phyloP scores from a whole-genome alignment of 352 stramenopile genomes.

The Phytophthora ramorum region DNA sequence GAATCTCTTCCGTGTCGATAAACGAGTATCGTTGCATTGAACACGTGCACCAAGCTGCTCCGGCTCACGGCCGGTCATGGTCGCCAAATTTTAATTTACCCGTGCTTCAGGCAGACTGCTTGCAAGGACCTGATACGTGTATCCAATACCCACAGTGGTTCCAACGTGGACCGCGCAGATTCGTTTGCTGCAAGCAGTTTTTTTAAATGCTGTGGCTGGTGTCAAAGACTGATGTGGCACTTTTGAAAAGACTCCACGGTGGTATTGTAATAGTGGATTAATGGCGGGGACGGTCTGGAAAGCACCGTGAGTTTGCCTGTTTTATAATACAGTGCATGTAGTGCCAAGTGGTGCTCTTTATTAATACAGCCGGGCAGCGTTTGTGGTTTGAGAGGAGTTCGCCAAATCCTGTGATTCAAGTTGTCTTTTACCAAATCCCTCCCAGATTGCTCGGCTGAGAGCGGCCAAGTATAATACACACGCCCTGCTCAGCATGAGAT shows the following conservation, averaged over 20 bases:
- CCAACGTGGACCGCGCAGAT: neutral
- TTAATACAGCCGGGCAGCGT: neutral
- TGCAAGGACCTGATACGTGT: too few relatives aligned
- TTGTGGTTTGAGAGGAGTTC: slow-evolving; percentile 3
- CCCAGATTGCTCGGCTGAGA: neutral
- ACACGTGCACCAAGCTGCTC: slow-evolving; percentile 17
- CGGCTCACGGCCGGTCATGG: slow-evolving; percentile 3
- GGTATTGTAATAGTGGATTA: neutral
- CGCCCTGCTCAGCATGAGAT: slow-evolving; percentile 20
- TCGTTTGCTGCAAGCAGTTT: neutral
- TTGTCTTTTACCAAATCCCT: slow-evolving; percentile 2
- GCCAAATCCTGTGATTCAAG: slow-evolving; percentile 18
- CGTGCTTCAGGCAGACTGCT: neutral
- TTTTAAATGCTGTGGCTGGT: too few relatives aligned
- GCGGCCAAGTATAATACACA: neutral
- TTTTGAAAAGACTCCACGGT: too few relatives aligned
- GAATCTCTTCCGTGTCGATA: slow-evolving; percentile 4
- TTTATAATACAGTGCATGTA: neutral
- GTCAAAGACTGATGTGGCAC: too few relatives aligned
- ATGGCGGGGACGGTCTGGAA: neutral
- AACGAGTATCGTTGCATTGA: slow-evolving; percentile 1
- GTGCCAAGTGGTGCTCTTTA: neutral
- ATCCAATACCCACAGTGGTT: too few relatives aligned
- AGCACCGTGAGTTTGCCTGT: neutral
- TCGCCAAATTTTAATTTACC: neutral